These are phyloP conservation scores for Avena sativa DNA, from an alignment of 176 grass and related monocot genomes.

Conservation along the genomic window DNA sequence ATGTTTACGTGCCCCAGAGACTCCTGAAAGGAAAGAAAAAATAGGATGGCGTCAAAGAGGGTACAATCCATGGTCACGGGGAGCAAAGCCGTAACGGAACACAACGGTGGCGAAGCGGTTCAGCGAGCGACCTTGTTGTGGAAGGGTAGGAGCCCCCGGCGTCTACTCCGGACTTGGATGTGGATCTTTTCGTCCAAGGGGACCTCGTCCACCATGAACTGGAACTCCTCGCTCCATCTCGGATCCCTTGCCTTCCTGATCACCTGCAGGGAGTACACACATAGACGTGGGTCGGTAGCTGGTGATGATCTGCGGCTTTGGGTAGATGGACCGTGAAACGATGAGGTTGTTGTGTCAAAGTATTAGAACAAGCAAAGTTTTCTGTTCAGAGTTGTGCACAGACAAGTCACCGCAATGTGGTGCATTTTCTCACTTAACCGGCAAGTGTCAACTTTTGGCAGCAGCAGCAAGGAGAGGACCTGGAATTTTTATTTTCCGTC, in stretches of 20 bases:
- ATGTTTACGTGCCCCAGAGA: constrained; percentile 49
- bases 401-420: neutral
- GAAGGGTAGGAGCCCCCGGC: constrained; percentile 43
- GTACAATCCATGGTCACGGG: neutral
- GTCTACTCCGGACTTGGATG: constrained; percentile 69
- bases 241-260: constrained; percentile 90
- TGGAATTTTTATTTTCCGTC: neutral
- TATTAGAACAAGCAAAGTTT: neutral
- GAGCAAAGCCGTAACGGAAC: no score
- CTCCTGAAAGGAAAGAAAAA: neutral
- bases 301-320: neutral
- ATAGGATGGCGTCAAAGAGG: constrained; percentile 14
- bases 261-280: constrained; percentile 49
- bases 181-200: constrained; percentile 70
- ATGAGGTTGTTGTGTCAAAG: neutral
- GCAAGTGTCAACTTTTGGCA: neutral
- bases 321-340: neutral
- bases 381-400: neutral
- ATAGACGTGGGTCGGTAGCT: neutral
- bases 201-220: constrained; percentile 79
- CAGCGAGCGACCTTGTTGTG: constrained; percentile 47
- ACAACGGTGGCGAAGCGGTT: neutral
- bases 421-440: neutral
- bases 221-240: constrained; percentile 90
- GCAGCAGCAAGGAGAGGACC: neutral